Evolutionary conservation across 768 basidiomycete species (phyloP), one percentile per base, ranked within the genome.

Genomic region (Russula emetica): DNA sequence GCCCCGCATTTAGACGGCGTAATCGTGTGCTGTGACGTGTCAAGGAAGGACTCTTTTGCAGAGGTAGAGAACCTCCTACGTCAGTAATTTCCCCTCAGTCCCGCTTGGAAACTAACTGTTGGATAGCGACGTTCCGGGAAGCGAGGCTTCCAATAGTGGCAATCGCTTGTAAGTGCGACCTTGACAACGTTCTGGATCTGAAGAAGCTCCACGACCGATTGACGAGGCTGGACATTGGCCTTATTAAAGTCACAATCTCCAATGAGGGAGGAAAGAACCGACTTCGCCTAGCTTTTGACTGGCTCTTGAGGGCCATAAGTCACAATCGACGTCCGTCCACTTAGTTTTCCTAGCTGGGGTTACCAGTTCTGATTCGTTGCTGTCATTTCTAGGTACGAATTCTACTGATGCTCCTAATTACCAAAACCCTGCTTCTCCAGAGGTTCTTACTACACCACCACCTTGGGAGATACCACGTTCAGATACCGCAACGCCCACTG

Each of bases 111-210:
- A 32, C 44, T 66, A 44, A 64, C 59, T 57, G 26, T 32, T 28
- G 34, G 62, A 26, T 69, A 93, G 91, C 80, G 69, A 75, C 81
- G 63, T 87, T 84, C 74, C 77, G 76, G 69, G 76, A 79, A 57
- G 75, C 84, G 71, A 82, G 81, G 62, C 75, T 88, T 42, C 83
- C 89, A 10, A 76, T 83, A 28, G 80, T 96, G 51, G 88, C 93
- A 14, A 78, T 98, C 16, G 92, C 91, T 5, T 93, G 94, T 77
- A 98, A 97, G 74, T 86, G 87, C 6, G 91, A 96, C 71, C 76
- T 88, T 22, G 78, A 79, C 22, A 77, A 76, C 44, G 77, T 76
- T 45, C 78, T 92, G n/a, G 80, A 87, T 67, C 83, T 87, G 11
- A 75, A 78, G 58, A 74, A 74, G 53, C 85, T 84, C 5, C 69